These are phyloP conservation scores for Coffea eugenioides DNA, from an alignment of 257 asterid genomes.

Conservation along the genomic window DNA sequence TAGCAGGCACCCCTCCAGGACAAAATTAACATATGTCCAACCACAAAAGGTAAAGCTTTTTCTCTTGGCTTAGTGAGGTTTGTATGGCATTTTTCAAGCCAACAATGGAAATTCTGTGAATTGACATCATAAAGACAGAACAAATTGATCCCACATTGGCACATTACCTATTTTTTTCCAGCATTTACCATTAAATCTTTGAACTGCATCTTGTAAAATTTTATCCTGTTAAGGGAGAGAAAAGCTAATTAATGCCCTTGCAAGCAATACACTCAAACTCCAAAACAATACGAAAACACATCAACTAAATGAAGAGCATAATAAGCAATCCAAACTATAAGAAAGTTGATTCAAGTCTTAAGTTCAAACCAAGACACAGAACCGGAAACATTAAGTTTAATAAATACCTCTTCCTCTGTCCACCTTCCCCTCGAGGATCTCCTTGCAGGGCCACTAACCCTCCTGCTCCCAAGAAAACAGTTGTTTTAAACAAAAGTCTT, in stretches of 20 bases:
- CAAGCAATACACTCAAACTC: not conserved
- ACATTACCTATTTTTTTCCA: constrained; percentile 53
- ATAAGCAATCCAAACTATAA: not conserved
- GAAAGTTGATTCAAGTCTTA: not conserved
- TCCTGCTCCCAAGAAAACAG: constrained; percentile 13
- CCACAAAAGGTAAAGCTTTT: not conserved
- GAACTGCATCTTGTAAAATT: constrained; percentile 17
- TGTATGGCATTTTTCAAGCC: not conserved
- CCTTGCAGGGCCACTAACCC: constrained; percentile 32
- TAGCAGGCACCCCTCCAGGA: not conserved
- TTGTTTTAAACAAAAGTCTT: not conserved
- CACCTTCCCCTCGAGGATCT: constrained; percentile 50
- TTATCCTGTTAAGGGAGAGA: constrained; percentile 34
- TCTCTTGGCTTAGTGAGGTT: not conserved
- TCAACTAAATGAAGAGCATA: not conserved
- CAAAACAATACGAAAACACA: not conserved
- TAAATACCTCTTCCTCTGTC: constrained; percentile 52
- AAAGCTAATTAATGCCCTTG: not conserved
- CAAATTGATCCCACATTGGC: not conserved
- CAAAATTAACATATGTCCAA: not conserved
- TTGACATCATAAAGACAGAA: not conserved
- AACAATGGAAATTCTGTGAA: not conserved
- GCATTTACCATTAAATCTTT: constrained; percentile 27
- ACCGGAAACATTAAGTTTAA: not conserved
- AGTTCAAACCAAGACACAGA: not conserved